Base-by-base conservation (phyloP, 306 rosid species). In the apple (Malus domestica) region DNA sequence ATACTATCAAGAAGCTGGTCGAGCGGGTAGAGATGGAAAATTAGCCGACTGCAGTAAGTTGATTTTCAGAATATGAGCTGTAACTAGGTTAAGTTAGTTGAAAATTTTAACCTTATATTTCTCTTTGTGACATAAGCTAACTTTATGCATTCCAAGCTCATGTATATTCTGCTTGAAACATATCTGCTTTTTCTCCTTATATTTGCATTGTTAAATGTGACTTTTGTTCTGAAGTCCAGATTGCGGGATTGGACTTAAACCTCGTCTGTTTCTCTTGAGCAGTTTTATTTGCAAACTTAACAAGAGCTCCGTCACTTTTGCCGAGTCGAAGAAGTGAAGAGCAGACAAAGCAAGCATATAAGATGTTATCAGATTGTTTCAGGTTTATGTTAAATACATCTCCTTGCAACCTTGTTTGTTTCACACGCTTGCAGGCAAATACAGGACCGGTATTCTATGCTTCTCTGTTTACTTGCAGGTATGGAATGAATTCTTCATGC, bases 21-120 rank as follows among this genome's bases (percentile, higher is more conserved):
- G 98, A 74, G 98, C 97, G 42, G 97, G 98, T 76, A 90, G 98
- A 76, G 98, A 94, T 83, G 98, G 98, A 49, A 89, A 90, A 64
- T 81, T 90, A 82, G 91, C 97, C 25, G 89, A 90, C 77, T 94
- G 98, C 87, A 85, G 97, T 94, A 86, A 84, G 94, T 73, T 79
- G 49, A 67, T 46, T 61, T 44, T 32, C 72, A 20, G 64, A 32
- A 54, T 33, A 19, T 35, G n/a, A 9, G 42, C 18, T 70, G 40
- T 27, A 49, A n/a, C 18, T 70, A 18, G 11, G 61, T 7, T 70
- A n/a, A 19, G 5, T 52, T 54, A 32, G 6, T 52, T 54, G 49
- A 32, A 35, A 45, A 6, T 63, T 71, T 32, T 54, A 12, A 11
- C 75, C 49, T 10, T 22, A 2, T 52, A 1, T 11, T 5, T 44